A percentile compares a stretch with the other conserved stretches of the same genome.
phyloP scores from a whole-genome alignment of 2,329 filamentous ascomycete genomes.

The Aspergillus fumigatiaffinis region DNA sequence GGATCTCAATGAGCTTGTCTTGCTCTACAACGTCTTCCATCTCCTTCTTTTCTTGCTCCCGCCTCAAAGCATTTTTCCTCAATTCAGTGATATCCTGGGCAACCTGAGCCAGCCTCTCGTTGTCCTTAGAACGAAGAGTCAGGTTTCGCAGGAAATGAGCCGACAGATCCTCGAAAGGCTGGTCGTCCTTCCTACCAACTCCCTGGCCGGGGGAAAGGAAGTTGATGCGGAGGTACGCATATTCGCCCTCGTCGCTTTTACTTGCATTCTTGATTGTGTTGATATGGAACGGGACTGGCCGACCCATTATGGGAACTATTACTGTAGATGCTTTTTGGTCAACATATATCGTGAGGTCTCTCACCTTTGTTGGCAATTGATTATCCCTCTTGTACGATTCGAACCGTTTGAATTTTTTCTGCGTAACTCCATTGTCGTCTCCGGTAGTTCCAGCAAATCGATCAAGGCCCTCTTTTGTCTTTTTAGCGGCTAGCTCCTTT shows the following conservation, averaged over 20 bases:
- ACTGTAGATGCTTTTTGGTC: constrained; percentile 87
- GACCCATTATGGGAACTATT: constrained; percentile 93
- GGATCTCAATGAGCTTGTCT: constrained; percentile 91
- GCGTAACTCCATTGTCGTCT: constrained; percentile 80
- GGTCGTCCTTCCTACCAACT: constrained; percentile 94
- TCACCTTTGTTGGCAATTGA: constrained; percentile 77
- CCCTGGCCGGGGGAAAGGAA: constrained; percentile 96
- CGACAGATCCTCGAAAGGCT: constrained; percentile 92
- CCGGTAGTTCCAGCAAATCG: constrained; percentile 82
- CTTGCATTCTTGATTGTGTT: constrained; percentile 98
- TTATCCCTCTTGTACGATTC: constrained; percentile 99
- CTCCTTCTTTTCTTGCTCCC: constrained; percentile 98
- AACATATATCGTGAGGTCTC: constrained; percentile 83
- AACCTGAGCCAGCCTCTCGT: constrained; percentile 84
- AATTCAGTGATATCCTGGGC: constrained; percentile 91
- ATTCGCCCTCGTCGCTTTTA: constrained; percentile 93
- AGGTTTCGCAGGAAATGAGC: constrained; percentile 95
- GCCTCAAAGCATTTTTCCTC: constrained; percentile 86
- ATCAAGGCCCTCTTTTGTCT: constrained; percentile 81
- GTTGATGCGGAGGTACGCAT: constrained; percentile 91
- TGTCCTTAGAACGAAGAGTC: constrained; percentile 89
- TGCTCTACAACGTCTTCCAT: constrained; percentile 99
- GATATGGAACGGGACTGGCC: constrained; percentile 96
- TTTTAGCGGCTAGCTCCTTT: constrained; percentile 80
- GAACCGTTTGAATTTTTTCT: constrained; percentile 98